Evolutionary conservation across 2,329 filamentous ascomycete genomes (phyloP), one percentile per base, ranked within the genome.

Genomic region (Penicillium decumbens): DNA sequence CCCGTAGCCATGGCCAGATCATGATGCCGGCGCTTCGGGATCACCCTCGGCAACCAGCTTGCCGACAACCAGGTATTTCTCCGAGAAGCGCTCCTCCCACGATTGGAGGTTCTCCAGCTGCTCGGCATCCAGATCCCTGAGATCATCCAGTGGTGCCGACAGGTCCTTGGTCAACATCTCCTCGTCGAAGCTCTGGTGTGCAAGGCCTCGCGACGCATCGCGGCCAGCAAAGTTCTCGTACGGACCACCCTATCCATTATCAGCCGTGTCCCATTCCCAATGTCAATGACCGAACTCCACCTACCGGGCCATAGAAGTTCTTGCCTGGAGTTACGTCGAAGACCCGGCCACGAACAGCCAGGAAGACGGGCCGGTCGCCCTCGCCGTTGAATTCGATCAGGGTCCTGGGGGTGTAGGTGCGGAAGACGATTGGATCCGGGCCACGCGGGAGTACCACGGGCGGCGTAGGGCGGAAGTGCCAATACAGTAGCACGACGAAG

Each of bases 41-140:
- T 81, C 75, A 10, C 80, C 79, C 53, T 82, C 81, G 41, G 83
- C 76, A 46, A 96, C 87, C 64, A 98, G 72, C 72, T 83, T 87
- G 18, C 93, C 93, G 12, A 98, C 89, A n/a, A 97, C 83, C 23
- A 95, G 75, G 71, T 98, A 98, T 79, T 98, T 97, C 72, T 92
- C 88, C 53, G 80, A 74, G 70, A 98, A 98, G 58, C 90, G 80
- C 75, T 95, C 89, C 76, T 96, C 91, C 93, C 93, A 98, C 1
- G 88, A 89, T 62, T 80, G 78, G 70, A 96, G 74, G 43, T 90
- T 88, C 69, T 95, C 91, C 72, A 87, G 74, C 77, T 95, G 85
- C 50, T 92, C 89, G 1, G 68, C 70, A 5, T 82, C 83, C 53
- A 97, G 71, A 49, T 85, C 88, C 44, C 82, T 78, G 38, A 95